A percentile compares a stretch with the other conserved stretches of the same genome.
Conservation (phyloP, 2,329 filamentous ascomycete genomes). For the Aaosphaeria pasadenensis region DNA sequence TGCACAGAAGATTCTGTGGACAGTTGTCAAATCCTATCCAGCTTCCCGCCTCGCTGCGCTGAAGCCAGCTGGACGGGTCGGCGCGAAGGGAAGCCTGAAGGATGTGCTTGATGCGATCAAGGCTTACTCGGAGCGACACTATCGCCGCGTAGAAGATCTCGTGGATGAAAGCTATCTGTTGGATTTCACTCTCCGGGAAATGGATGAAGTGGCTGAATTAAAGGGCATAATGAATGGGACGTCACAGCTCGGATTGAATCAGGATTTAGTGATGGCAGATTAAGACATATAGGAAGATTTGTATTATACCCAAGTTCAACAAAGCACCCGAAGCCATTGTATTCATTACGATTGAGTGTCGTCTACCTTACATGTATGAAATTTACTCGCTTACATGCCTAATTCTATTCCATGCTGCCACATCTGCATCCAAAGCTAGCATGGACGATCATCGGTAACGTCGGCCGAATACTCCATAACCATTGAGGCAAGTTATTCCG, state of each 20-base stretch:
- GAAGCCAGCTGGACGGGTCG: constrained; percentile 37
- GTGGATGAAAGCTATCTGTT: constrained; percentile 93
- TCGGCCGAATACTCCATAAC: no score
- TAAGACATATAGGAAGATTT: constrained; percentile 3
- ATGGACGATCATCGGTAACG: no score
- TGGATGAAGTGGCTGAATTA: constrained; percentile 65
- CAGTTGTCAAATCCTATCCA: constrained; percentile 77
- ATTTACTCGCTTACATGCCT: no score
- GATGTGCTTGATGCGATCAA: constrained; percentile 84
- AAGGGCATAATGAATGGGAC: constrained; percentile 24
- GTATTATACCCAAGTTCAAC: no score
- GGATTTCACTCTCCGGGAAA: constrained; percentile 88
- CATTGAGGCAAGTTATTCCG: no score
- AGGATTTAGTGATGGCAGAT: constrained; percentile 32
- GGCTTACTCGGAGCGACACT: constrained; percentile 91
- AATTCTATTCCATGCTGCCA: no score
- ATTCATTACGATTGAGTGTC: no score
- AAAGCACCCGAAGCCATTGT: no score
- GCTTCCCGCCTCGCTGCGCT: constrained; percentile 72
- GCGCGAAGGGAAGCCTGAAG: constrained; percentile 53
- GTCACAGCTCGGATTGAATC: constrained; percentile 14
- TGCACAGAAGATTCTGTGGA: constrained; percentile 79
- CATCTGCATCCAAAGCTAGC: no score
- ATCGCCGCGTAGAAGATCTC: constrained; percentile 82
- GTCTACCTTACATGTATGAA: no score